A percentile compares a stretch with the other conserved stretches of the same genome.
These are phyloP conservation scores for Phytophthora vignae DNA, from an alignment of 352 stramenopile genomes.

Conservation along the genomic window DNA sequence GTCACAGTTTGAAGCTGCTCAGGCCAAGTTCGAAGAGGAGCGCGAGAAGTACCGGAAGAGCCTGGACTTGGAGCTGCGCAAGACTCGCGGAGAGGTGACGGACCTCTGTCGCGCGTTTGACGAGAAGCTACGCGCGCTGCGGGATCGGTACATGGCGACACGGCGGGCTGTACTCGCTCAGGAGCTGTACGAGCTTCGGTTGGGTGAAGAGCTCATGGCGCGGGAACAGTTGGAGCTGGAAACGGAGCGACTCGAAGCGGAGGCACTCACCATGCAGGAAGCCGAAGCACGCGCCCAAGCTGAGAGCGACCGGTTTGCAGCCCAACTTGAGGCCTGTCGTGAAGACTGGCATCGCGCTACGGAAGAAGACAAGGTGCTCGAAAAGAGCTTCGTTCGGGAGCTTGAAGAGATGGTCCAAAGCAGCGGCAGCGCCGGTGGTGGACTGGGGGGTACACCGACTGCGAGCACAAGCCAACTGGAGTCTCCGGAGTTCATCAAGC, in stretches of 20 bases:
- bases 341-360: conserved; percentile 72
- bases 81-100: conserved; percentile 78
- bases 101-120: conserved; percentile 89
- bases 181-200: conserved; percentile 75
- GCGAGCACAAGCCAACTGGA: conserved; percentile 33
- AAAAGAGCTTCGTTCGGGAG: conserved; percentile 70
- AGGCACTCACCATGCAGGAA: conserved; percentile 30
- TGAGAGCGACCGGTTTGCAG: conserved; percentile 60
- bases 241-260: conserved; percentile 31
- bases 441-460: conserved; percentile 23
- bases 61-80: conserved; percentile 91
- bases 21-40: conserved; percentile 84
- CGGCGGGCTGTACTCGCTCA: conserved; percentile 62
- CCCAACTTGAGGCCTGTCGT: conserved; percentile 58
- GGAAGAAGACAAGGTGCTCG: conserved; percentile 76
- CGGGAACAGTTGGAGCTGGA: conserved; percentile 59
- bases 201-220: conserved; percentile 60
- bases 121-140: conserved; percentile 76
- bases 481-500: conserved; percentile 70
- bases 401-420: conserved; percentile 75
- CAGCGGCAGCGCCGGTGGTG: conserved; percentile 3
- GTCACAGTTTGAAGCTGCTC: conserved; percentile 66
- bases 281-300: conserved; percentile 37
- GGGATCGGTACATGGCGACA: conserved; percentile 65
- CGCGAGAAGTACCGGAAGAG: conserved; percentile 92